These are phyloP conservation scores for Singerocomus inundabilis DNA, from an alignment of 1,284 basidiomycete species.

Conservation along the genomic window DNA sequence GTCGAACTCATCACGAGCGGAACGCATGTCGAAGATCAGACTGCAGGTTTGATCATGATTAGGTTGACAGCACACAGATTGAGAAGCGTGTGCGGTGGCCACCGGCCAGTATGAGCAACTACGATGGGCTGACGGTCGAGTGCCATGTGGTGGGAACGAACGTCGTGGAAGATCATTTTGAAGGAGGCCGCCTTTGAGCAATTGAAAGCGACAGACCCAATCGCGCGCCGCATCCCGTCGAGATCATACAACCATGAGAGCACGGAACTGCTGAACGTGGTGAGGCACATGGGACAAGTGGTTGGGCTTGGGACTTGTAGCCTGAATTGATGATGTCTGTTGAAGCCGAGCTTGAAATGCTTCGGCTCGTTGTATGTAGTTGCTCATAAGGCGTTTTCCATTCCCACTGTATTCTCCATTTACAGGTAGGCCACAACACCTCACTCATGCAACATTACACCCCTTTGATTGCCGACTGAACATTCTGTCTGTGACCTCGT, in stretches of 20 bases:
- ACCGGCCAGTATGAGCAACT: background rate
- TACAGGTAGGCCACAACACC: background rate
- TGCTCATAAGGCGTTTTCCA: no score
- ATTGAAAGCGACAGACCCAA: constrained; percentile 16
- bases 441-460: constrained; percentile 1
- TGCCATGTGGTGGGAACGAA: constrained; percentile 7
- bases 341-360: no score
- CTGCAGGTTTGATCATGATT: no score
- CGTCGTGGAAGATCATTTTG: constrained; percentile 16
- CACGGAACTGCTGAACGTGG: constrained; percentile 14
- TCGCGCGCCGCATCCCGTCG: constrained; percentile 8
- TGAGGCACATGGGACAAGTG: constrained; percentile 12
- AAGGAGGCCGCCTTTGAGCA: constrained; percentile 9
- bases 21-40: no score
- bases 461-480: background rate
- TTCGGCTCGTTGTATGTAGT: no score
- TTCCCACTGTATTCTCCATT: no score
- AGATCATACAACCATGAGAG: constrained; percentile 16
- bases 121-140: constrained; percentile 17
- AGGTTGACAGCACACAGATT: constrained; percentile 13
- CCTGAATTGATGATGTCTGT: no score
- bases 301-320: constrained; percentile 7
- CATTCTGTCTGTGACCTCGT: background rate
- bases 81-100: constrained; percentile 17
- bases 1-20: no score